Evolutionary conservation across 2,329 filamentous ascomycete species (phyloP), one percentile per base, ranked within the genome.

Genomic region (Alternaria triticina): DNA sequence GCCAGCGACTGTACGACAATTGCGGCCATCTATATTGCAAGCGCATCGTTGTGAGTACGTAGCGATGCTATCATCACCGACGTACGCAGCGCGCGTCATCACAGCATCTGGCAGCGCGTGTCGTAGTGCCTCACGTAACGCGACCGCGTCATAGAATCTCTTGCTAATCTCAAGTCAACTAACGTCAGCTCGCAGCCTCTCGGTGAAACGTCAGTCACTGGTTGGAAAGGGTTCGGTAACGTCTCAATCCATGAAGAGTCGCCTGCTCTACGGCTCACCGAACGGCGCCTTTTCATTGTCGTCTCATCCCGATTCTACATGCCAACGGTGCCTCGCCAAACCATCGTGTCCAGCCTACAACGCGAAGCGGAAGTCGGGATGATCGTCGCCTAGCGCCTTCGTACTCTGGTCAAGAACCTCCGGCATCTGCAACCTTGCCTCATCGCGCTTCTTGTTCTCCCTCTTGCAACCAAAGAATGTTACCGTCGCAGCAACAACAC

Each of bases 351-450:
- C 44, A 8, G 15, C 10, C 9, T 67, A 72, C 54, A 72, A 63
- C n/a, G 57, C 65, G 40, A 70, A 88, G 22, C 83, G 80, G 69
- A 86, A 88, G 22, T 83, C 82, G 1, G 86, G 86, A 71, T 88
- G 85, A 36, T 79, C 74, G 61, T 85, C 84, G 0, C 86, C 86
- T n/a, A 87, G 68, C 49, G 82, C 79, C 22, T 75, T 73, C 33
- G 67, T 49, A 30, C 59, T 70, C 17, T 60, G 50, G 8, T 69
- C 69, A 12, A 66, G 52, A 2, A 59, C 64, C 3, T 54, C 52
- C 20, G 70, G 66, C 56, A 82, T 74, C 69, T 86, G 78, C 60
- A 82, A 81, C 10, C 77, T 80, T 3, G 81, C 82, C 5, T 79
- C 73, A 1, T 78, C 81, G 5, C 85, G 76, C 9, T 79, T 67